These are phyloP conservation scores for Acanthamoeba castellanii DNA, from an alignment of 208 protist genomes.

Conservation along the genomic window DNA sequence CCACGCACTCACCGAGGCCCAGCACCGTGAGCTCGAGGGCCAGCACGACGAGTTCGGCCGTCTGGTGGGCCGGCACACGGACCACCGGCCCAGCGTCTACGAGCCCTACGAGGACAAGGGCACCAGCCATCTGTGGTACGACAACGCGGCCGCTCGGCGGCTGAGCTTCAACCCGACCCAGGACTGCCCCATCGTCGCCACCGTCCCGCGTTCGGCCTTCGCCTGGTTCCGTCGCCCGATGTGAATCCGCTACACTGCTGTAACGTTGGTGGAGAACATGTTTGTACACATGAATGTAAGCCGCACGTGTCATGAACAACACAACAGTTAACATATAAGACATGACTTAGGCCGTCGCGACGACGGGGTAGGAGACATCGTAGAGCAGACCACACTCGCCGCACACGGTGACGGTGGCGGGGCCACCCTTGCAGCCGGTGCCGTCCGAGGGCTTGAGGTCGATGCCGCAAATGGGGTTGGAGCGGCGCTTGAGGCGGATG, in stretches of 20 bases:
- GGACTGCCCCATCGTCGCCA: neutral
- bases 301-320: too few relatives aligned
- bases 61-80: neutral
- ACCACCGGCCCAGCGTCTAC: neutral
- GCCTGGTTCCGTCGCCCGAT: neutral
- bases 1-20: neutral
- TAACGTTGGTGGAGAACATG: too few relatives aligned
- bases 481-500: slow-evolving; percentile 83
- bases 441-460: slow-evolving; percentile 81
- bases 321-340: too few relatives aligned
- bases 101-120: neutral
- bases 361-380: slow-evolving; percentile 89
- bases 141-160: neutral
- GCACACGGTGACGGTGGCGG: slow-evolving; percentile 88
- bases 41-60: neutral
- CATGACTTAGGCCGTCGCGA: neutral
- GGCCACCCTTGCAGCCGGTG: slow-evolving; percentile 90
- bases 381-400: slow-evolving; percentile 92
- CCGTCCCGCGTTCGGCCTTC: neutral
- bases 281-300: too few relatives aligned
- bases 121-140: neutral
- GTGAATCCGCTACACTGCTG: too few relatives aligned
- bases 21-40: neutral
- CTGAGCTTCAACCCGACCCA: neutral
- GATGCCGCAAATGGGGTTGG: slow-evolving; percentile 43